Evolutionary conservation across 306 rosid species (phyloP).

Genomic region (Gillenia trifoliata): DNA sequence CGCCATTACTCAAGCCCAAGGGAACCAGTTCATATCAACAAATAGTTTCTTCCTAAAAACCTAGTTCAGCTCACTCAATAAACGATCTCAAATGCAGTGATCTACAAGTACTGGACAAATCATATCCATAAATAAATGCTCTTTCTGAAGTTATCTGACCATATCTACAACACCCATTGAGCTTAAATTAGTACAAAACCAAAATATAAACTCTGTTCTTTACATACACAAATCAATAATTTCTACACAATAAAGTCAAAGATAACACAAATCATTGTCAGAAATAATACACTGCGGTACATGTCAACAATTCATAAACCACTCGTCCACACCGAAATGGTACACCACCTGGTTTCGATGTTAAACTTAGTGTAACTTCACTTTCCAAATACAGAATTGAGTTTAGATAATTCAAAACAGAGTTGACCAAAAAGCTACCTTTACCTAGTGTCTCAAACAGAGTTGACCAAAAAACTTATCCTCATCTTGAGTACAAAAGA

Average conservation of each 20-base stretch:
- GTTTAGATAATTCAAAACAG: constrained; percentile 5
- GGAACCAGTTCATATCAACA: constrained; percentile 25
- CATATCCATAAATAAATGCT: constrained; percentile 32
- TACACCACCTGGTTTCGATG: background rate
- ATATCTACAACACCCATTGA: constrained; percentile 29
- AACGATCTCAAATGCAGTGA: constrained; percentile 1
- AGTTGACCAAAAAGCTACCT: constrained; percentile 1
- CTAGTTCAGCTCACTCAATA: constrained; percentile 12
- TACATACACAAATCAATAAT: background rate
- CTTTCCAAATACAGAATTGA: background rate
- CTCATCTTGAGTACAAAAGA: background rate
- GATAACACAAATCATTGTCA: background rate
- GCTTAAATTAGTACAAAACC: constrained; percentile 17
- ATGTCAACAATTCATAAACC: background rate
- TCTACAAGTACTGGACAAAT: constrained; percentile 13
- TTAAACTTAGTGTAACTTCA: background rate
- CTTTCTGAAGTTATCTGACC: constrained; percentile 10
- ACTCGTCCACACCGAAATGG: background rate
- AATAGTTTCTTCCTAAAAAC: constrained; percentile 19
- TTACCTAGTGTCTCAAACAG: background rate
- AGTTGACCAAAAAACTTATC: too few species aligned
- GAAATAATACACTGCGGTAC: background rate
- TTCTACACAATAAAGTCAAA: background rate
- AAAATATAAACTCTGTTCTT: background rate
- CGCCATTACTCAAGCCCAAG: constrained; percentile 50